Conservation (phyloP, 2,329 filamentous ascomycete genomes). For the Aureobasidium sp. region DNA sequence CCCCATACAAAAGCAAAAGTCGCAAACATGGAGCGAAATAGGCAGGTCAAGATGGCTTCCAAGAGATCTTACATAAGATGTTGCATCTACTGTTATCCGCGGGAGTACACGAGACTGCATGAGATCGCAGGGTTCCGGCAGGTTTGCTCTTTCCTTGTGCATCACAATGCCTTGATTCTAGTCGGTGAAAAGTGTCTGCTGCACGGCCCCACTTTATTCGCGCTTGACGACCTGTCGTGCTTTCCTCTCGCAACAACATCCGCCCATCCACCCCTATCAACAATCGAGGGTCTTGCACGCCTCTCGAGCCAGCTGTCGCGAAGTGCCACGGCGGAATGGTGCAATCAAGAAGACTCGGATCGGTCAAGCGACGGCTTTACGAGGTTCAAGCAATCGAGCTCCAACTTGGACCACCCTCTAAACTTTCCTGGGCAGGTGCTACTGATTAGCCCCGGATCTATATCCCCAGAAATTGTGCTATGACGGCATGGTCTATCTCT, state of each 20-base stretch:
- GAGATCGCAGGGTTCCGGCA: background rate
- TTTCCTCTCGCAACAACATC: background rate
- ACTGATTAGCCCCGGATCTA: background rate
- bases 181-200: background rate
- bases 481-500: conserved; percentile 5
- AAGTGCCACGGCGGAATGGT: background rate
- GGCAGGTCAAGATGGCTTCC: background rate
- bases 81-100: background rate
- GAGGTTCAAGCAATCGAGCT: background rate
- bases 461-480: background rate
- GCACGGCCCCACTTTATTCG: background rate
- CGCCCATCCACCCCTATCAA: background rate
- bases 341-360: background rate
- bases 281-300: too few relatives aligned
- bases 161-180: background rate
- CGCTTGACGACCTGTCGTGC: background rate
- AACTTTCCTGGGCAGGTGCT: conserved; percentile 7
- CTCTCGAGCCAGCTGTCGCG: background rate
- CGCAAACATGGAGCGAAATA: background rate
- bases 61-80: background rate
- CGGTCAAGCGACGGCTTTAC: too few relatives aligned
- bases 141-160: background rate
- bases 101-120: background rate
- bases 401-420: background rate
- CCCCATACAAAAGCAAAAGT: background rate